Base-by-base conservation (phyloP, 768 basidiomycete species). In the Boletus rubropictus region DNA sequence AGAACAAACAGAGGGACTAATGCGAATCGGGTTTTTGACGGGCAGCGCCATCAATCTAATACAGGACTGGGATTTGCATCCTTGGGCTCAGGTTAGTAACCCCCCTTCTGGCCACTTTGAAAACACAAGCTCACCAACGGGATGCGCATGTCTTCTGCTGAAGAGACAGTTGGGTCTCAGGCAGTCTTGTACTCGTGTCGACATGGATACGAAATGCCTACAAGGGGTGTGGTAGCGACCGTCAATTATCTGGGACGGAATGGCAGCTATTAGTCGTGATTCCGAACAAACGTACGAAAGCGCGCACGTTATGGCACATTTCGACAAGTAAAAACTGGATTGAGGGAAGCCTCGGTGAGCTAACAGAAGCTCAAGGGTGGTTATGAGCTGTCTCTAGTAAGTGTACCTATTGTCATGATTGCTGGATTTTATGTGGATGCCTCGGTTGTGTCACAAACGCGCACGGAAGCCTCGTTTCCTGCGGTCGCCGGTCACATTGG, bases 261-360 rank as follows among this genome's bases (percentile, higher is more conserved):
- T 29, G 31, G 36, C 22, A 28, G 15, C 11, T 3, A 36, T 50
- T 31, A 47, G 50, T 20, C 14, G 21, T 24, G n/a, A 32, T 39
- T 32, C 21, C n/a, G 28, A 24, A 28, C 42, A 40, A 36, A 34
- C 34, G 27, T 8, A n/a, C 24, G 24, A 6, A 49, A 27, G 51
- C 32, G 70, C 81, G 40, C 57, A 86, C 86, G 65, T 87, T 86
- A 67, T 84, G 77, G 64, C 86, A 88, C 86, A 87, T 87, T 45
- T 53, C 14, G 45, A 47, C 24, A 46, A 48, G 50, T 46, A 46
- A 44, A 45, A 54, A 39, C 42, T 49, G 48, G 52, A 54, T 54
- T 39, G 53, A 52, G 41, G 45, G 48, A 41, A 51, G 53, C 44
- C 39, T 42, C 20, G 5, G 18, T 48, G 54, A 42, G 46, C 37